Base-by-base conservation (phyloP, 495 filamentous ascomycete species). In the Parachaetomium inaequale region DNA sequence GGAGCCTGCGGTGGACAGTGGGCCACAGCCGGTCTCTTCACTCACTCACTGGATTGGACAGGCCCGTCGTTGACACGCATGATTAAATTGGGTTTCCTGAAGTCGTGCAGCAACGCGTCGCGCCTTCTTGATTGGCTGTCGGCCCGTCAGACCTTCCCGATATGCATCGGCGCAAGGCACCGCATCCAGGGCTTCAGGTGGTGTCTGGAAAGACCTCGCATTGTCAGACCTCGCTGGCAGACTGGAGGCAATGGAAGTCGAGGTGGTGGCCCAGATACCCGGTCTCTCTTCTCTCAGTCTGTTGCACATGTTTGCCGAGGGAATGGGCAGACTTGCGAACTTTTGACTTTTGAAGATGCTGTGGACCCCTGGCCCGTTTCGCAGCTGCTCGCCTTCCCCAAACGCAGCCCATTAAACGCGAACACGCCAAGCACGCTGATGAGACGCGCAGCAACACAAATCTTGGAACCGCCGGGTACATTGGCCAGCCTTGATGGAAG, bases 91-190 rank as follows among this genome's bases (percentile, higher is more conserved):
- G 59, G 45, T 63, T 69, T 60, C 38, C 21, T 53, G 23, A 64
- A 66, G 67, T 63, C 63, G 70, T 74, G 67, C 70, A 69, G 65
- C 53, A 71, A 25, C 72, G 71, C 70, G 72, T 74, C 62, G 62
- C 58, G 29, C 12, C 19, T 32, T 53, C 31, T n/a, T 72, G 65
- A 74, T 74, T 74, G 72, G 72, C 66, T 62, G 63, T 26, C 64
- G 58, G 55, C 53, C 62, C 45, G 55, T 40, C 46, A 58, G 26
- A 53, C 62, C 28, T 61, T 40, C 51, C 47, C 55, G 51, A 63
- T 57, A 49, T 60, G 61, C 63, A 56, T 66, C 65, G 68, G 59
- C n/a, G n/a, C 61, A 62, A 59, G 55, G 65, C 62, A 65, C 58
- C 55, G 53, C 45, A 40, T 54, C 31, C 40, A 17, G 40, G 40